Evolutionary conservation across 352 stramenopile genomes (phyloP).

Genomic region (Globisporangium alternatum): DNA sequence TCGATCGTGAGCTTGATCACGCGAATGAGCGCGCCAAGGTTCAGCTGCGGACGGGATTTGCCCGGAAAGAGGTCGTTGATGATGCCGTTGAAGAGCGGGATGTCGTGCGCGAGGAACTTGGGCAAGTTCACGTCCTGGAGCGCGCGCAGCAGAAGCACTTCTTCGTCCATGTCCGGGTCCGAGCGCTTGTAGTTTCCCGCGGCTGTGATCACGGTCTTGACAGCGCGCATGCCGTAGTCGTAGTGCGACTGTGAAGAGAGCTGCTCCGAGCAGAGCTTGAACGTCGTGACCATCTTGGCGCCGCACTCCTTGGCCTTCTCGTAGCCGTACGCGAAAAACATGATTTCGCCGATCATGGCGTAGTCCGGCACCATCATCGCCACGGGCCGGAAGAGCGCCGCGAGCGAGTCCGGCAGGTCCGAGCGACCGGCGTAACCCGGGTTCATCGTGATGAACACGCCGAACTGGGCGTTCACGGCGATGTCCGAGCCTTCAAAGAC

Average conservation of each 20-base stretch:
- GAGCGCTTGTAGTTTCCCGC: constrained; percentile 94
- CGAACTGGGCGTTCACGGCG: constrained; percentile 90
- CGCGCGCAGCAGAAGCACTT: constrained; percentile 90
- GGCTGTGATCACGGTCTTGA: constrained; percentile 95
- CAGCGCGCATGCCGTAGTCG: constrained; percentile 95
- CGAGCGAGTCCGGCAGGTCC: constrained; percentile 94
- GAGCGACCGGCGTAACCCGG: constrained; percentile 93
- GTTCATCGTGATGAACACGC: constrained; percentile 97
- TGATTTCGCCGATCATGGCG: constrained; percentile 95
- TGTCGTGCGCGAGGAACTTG: constrained; percentile 95
- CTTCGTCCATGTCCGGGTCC: constrained; percentile 92
- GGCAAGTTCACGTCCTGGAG: constrained; percentile 95
- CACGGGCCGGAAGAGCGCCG: constrained; percentile 93
- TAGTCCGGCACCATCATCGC: constrained; percentile 98
- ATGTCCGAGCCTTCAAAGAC: constrained; percentile 95
- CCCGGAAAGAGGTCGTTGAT: constrained; percentile 94
- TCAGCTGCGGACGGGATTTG: constrained; percentile 84
- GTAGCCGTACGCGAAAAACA: constrained; percentile 95
- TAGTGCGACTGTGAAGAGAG: constrained; percentile 94
- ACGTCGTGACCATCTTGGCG: constrained; percentile 96
- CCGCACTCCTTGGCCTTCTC: constrained; percentile 91
- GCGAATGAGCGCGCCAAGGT: constrained; percentile 84
- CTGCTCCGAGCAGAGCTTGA: constrained; percentile 95
- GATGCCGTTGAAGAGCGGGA: constrained; percentile 94
- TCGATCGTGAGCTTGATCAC: constrained; percentile 89